Evolutionary conservation across 129 eudicot species (phyloP).

Genomic region (Artemisia tridentata): DNA sequence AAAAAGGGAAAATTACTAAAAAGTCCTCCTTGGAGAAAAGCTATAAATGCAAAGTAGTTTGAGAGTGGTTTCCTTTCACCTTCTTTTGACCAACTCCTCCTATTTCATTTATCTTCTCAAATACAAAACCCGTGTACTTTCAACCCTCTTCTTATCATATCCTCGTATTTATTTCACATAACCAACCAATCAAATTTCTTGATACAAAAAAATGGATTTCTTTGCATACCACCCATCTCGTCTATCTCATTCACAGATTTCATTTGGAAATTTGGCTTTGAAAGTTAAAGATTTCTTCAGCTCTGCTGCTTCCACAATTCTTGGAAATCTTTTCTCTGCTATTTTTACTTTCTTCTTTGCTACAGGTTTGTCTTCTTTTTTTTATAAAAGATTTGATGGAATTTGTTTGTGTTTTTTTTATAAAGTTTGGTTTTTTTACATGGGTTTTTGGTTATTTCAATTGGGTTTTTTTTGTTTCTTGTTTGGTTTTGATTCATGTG

Average conservation of each 20-base stretch:
- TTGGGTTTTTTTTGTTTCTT: conserved; percentile 22
- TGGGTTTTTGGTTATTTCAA: conserved; percentile 16
- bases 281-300: conserved; percentile 53
- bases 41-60: conserved; percentile 49
- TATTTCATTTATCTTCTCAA: background rate
- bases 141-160: background rate
- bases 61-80: conserved; percentile 27
- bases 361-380: conserved; percentile 38
- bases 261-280: conserved; percentile 38
- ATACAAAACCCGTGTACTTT: conserved; percentile 33
- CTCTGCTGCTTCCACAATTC: conserved; percentile 60
- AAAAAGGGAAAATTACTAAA: background rate
- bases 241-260: conserved; percentile 40
- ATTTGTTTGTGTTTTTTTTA: background rate
- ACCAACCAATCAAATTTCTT: background rate
- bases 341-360: conserved; percentile 96
- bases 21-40: conserved; percentile 19
- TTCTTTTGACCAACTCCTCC: conserved; percentile 35
- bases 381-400: too few species aligned
- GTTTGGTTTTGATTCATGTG: background rate
- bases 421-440: conserved; percentile 3
- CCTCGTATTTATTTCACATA: background rate
- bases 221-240: conserved; percentile 72
- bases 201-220: conserved; percentile 56
- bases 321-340: conserved; percentile 86